Conservation (phyloP, 495 filamentous ascomycete genomes). For the Penicillium parvum region DNA sequence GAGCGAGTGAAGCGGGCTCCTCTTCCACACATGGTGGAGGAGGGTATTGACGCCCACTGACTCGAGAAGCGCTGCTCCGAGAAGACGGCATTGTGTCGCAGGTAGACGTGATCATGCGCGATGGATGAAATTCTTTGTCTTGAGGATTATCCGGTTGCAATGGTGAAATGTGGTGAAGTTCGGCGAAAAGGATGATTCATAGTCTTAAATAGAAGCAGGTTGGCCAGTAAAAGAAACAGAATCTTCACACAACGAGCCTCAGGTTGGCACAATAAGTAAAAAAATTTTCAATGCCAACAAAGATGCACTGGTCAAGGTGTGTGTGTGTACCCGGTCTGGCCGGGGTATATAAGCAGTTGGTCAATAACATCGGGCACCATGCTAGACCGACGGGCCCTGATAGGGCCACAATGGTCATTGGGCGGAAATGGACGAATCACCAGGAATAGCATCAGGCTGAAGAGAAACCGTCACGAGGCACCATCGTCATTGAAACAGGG, state of each 20-base stretch:
- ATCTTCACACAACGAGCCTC: constrained; percentile 5
- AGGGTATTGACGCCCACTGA: constrained; percentile 26
- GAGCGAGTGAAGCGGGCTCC: constrained; percentile 37
- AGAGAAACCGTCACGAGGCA: constrained; percentile 9
- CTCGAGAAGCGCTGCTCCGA: neutral
- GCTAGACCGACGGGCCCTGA: constrained; percentile 13
- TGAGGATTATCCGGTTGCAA: constrained; percentile 18
- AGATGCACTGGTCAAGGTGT: constrained; percentile 7
- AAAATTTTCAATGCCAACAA: constrained; percentile 18
- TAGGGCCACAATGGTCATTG: constrained; percentile 24
- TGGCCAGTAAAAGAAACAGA: constrained; percentile 11
- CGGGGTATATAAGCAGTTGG: constrained; percentile 24
- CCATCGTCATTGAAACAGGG: constrained; percentile 10
- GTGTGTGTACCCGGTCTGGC: constrained; percentile 12
- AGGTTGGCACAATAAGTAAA: neutral
- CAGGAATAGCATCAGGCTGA: constrained; percentile 23
- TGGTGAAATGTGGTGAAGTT: constrained; percentile 12
- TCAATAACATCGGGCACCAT: constrained; percentile 24
- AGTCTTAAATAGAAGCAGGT: constrained; percentile 17
- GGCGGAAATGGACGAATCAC: constrained; percentile 19
- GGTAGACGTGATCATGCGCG: constrained; percentile 12
- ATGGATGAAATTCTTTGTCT: neutral
- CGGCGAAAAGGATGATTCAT: constrained; percentile 17
- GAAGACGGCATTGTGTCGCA: constrained; percentile 25
- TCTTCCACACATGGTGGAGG: constrained; percentile 45